Percentiles rank a stretch among this genome's conserved stretches.
These are phyloP conservation scores for Asterella californica DNA, from an alignment of 225 moss, liverwort and hornwort genomes.

Conservation along the genomic window DNA sequence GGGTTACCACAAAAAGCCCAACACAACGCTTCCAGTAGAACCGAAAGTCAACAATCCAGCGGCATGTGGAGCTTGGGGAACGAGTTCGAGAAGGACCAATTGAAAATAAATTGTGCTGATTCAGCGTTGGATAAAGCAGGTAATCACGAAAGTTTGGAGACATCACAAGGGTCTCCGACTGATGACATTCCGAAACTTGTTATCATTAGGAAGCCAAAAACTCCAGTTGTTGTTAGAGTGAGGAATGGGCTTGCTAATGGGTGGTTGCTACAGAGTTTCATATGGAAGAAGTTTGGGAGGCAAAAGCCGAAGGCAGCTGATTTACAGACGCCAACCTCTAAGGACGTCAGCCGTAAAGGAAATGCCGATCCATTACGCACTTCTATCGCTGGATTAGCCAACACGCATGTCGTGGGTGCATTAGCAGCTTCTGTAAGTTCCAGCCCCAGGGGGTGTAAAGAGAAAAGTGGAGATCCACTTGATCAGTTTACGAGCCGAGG, in stretches of 20 bases:
- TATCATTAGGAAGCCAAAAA: conserved; percentile 34
- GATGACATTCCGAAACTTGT: conserved; percentile 22
- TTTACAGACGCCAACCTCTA: conserved; percentile 13
- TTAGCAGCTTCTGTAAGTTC: neutral
- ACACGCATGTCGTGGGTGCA: neutral
- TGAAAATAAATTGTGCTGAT: neutral
- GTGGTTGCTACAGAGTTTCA: conserved; percentile 39
- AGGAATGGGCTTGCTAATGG: conserved; percentile 43
- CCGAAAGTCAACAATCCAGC: conserved; percentile 1
- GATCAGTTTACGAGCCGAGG: neutral
- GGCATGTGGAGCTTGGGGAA: neutral
- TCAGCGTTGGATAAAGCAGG: neutral
- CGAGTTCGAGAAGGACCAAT: neutral
- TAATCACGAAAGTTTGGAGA: neutral
- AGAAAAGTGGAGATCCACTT: neutral
- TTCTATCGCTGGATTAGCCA: neutral
- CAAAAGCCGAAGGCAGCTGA: conserved; percentile 30
- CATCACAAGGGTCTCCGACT: neutral
- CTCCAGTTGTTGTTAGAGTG: conserved; percentile 36
- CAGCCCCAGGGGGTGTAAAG: neutral
- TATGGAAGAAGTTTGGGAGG: conserved; percentile 40
- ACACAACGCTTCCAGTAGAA: neutral
- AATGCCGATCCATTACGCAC: neutral
- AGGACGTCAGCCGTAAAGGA: conserved; percentile 14
- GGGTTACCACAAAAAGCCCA: neutral